Evolutionary conservation across 1,284 basidiomycete genomes (phyloP), one percentile per base, ranked within the genome.

Genomic region (Acaromyces ingoldii): DNA sequence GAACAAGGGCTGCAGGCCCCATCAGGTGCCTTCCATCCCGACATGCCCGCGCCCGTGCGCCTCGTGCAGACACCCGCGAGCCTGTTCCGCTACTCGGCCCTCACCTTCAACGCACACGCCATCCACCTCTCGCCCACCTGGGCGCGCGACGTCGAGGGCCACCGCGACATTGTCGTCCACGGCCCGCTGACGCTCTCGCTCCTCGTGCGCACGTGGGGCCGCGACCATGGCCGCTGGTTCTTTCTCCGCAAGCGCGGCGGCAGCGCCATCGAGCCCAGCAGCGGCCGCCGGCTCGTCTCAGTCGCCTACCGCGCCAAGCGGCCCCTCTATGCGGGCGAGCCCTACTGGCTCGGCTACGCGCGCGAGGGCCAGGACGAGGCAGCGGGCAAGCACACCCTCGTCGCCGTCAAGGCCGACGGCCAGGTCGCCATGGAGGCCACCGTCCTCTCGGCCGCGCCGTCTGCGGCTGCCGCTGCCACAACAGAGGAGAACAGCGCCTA

Each of bases 21-120:
- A 15, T 29, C 10, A 17, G 15, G 25, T 15, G 40, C 10, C 25
- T 15, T 17, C 11, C 43, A 45, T 15, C n/a, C 36, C 10, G 24
- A 19, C 24, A 42, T 26, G 19, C 22, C 36, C n/a, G 37, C 15
- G 7, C 33, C 48, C 15, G 38, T 33, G 10, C 10, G n/a, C n/a
- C 15, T 47, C 11, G 6, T 10, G 15, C 48, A 49, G 9, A 59
- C 60, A 5, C 51, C 62, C 25, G 54, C 60, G 0, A 63, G 53
- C 1, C 64, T 72, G 6, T 75, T 72, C 44, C 51, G 71, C n/a
- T 73, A 70, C 53, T 66, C 63, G 6, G 71, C 71, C 0, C 59
- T 67, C 9, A 73, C 70, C 0, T 73, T 65, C 58, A 73, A 72
- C 49, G 63, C 67, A 0, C 70, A 72, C 39, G 60, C 61, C 10